Evolutionary conservation across 805 yeast species (phyloP).

Genomic region (Vanderwaltozyma verrucispora): DNA sequence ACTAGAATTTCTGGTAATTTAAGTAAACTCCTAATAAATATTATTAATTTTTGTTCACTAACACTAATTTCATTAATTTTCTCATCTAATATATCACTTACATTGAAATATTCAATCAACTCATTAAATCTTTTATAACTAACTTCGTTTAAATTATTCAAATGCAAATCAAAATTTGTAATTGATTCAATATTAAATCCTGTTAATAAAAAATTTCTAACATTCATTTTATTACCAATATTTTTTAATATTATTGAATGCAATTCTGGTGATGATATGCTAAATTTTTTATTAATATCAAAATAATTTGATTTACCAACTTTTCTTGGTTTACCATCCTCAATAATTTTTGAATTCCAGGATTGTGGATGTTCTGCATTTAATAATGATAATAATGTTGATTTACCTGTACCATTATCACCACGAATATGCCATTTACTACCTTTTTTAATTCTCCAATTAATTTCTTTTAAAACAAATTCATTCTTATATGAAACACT

Average conservation of each 20-base stretch:
- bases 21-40: conserved; percentile 68
- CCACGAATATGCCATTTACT: conserved; percentile 88
- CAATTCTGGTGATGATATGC: conserved; percentile 84
- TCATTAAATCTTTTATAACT: conserved; percentile 34
- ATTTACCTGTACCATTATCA: conserved; percentile 86
- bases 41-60: conserved; percentile 66
- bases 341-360: conserved; percentile 66
- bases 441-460: conserved; percentile 59
- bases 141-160: conserved; percentile 25
- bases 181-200: conserved; percentile 59
- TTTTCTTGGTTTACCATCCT: conserved; percentile 50
- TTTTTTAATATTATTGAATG: conserved; percentile 71
- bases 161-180: conserved; percentile 42
- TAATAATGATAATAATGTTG: conserved; percentile 71
- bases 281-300: conserved; percentile 67
- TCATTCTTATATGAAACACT: conserved; percentile 56
- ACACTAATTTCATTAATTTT: conserved; percentile 47
- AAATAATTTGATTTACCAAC: conserved; percentile 72
- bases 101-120: conserved; percentile 37
- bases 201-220: conserved; percentile 51
- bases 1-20: conserved; percentile 71
- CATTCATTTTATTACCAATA: conserved; percentile 32
- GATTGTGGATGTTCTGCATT: conserved; percentile 97
- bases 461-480: conserved; percentile 47
- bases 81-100: conserved; percentile 31